phyloP scores from a whole-genome alignment of 495 filamentous ascomycete species.

The Parathielavia appendiculata region DNA sequence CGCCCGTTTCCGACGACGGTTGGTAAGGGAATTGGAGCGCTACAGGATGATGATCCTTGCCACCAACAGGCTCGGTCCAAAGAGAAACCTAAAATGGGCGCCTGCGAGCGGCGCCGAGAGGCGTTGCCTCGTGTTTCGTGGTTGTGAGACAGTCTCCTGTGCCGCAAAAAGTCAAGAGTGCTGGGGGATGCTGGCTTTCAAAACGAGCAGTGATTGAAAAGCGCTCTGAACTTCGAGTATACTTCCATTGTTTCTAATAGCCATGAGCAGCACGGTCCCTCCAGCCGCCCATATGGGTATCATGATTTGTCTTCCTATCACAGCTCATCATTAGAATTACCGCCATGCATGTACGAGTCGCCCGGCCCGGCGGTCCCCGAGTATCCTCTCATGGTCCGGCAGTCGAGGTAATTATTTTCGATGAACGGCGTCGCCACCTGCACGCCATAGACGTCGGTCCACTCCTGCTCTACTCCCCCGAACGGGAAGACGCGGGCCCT shows the following conservation, averaged over 20 bases:
- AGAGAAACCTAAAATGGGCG: not conserved
- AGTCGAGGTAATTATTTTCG: conserved; percentile 40
- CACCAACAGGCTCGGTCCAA: not conserved
- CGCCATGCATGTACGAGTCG: conserved; percentile 15
- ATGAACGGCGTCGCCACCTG: conserved; percentile 40
- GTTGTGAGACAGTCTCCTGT: not conserved
- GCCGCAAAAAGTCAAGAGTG: not conserved
- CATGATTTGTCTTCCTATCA: not conserved
- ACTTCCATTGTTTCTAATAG: not conserved
- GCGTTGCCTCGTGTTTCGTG: not conserved
- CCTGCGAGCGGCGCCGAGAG: not conserved
- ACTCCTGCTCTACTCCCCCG: conserved; percentile 17
- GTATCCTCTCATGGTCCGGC: conserved; percentile 31
- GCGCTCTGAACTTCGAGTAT: not conserved
- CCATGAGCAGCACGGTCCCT: not conserved
- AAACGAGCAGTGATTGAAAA: not conserved
- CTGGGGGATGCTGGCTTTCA: not conserved
- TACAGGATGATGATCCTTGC: not conserved
- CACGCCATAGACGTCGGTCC: conserved; percentile 33
- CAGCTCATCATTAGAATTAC: not conserved
- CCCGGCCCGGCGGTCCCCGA: conserved; percentile 26
- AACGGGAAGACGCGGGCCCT: conserved; percentile 32
- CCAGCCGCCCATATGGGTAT: conserved; percentile 3
- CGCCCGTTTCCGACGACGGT: not conserved
- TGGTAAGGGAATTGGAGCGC: not conserved